These are phyloP conservation scores for Scheffersomyces ergatensis DNA, from an alignment of 805 yeast species.

Conservation along the genomic window DNA sequence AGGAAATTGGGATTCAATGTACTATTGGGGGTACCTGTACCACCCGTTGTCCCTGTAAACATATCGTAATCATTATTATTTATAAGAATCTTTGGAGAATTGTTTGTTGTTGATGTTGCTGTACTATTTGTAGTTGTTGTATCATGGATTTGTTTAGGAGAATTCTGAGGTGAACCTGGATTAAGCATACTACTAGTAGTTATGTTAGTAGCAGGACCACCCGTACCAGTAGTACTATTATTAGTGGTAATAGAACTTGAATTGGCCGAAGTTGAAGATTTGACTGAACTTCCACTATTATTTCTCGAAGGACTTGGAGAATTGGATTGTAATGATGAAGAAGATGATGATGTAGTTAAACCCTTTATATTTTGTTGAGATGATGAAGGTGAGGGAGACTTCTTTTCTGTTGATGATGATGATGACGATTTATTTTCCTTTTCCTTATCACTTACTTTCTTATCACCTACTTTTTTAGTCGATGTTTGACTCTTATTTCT, in stretches of 20 bases:
- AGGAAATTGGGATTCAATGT: not conserved
- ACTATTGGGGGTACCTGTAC: not conserved
- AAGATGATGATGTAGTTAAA: constrained; percentile 12
- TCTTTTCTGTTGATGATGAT: constrained; percentile 1
- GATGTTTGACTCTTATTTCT: constrained; percentile 32
- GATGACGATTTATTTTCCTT: constrained; percentile 9
- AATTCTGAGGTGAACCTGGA: constrained; percentile 15
- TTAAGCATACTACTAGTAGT: constrained; percentile 3
- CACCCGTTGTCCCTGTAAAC: not conserved
- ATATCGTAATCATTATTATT: constrained; percentile 4
- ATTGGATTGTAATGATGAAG: constrained; percentile 22
- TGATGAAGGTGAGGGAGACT: constrained; percentile 2
- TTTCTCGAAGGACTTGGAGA: constrained; percentile 36
- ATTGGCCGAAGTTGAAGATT: constrained; percentile 14
- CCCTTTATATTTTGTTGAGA: constrained; percentile 1
- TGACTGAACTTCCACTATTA: constrained; percentile 23
- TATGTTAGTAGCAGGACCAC: too few relatives aligned
- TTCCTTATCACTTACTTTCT: constrained; percentile 35
- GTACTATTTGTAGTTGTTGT: constrained; percentile 4
- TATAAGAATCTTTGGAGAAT: not conserved
- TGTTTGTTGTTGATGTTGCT: constrained; percentile 6
- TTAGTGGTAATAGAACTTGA: constrained; percentile 6
- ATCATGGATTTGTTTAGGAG: constrained; percentile 10
- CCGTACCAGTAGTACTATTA: too few relatives aligned
- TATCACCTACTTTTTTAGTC: constrained; percentile 28